phyloP scores from a whole-genome alignment of 129 eudicot genomes.

The Centella asiatica region DNA sequence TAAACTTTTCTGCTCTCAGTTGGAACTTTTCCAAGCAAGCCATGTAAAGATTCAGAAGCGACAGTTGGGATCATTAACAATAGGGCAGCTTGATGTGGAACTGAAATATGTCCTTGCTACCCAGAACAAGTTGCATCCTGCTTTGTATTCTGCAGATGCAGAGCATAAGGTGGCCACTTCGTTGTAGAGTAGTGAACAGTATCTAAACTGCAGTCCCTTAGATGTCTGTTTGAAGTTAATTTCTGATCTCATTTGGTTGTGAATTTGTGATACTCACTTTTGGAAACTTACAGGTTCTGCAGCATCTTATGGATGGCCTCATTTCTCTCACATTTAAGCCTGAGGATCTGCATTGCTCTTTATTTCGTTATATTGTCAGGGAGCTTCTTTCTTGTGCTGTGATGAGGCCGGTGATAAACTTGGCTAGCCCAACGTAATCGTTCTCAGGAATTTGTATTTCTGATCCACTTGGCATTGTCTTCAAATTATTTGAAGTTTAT shows the following conservation, averaged over 20 bases:
- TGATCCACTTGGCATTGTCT: no score
- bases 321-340: conserved; percentile 63
- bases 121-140: conserved; percentile 91
- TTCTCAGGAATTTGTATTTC: conserved; percentile 9
- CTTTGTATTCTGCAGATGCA: conserved; percentile 70
- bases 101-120: conserved; percentile 65
- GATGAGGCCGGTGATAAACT: conserved; percentile 77
- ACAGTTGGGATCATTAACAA: conserved; percentile 38
- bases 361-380: conserved; percentile 66
- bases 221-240: not conserved
- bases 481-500: no score
- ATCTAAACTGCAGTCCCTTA: conserved; percentile 9
- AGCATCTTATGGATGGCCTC: conserved; percentile 89
- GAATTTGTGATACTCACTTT: conserved; percentile 7
- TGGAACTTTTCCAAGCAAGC: conserved; percentile 82
- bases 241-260: conserved; percentile 2
- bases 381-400: conserved; percentile 95
- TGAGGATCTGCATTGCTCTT: conserved; percentile 84
- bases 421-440: conserved; percentile 78
- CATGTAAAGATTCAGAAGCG: conserved; percentile 63
- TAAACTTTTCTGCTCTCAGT: conserved; percentile 52
- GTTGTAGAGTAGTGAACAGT: not conserved
- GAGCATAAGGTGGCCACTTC: conserved; percentile 75
- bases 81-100: conserved; percentile 62
- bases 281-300: conserved; percentile 64